phyloP scores from a whole-genome alignment of 2,329 filamentous ascomycete species.

The Colletotrichum sp. region DNA sequence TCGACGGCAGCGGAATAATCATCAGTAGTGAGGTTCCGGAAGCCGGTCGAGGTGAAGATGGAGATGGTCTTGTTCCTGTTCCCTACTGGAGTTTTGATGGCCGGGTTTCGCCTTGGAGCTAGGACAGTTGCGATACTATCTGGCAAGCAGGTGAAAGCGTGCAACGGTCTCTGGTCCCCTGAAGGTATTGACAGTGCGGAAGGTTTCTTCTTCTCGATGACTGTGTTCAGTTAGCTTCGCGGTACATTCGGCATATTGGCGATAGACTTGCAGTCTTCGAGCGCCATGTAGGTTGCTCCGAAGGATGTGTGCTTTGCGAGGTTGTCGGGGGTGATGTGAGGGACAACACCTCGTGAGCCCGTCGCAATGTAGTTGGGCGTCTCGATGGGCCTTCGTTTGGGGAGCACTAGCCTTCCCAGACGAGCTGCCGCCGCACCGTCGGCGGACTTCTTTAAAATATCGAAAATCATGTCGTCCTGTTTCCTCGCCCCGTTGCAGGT shows the following conservation, averaged over 20 bases:
- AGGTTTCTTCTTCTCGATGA: conserved; percentile 59
- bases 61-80: conserved; percentile 76
- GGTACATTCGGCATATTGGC: conserved; percentile 4
- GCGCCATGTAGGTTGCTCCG: conserved; percentile 75
- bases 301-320: conserved; percentile 69
- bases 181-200: conserved; percentile 45
- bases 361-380: conserved; percentile 85
- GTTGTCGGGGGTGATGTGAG: conserved; percentile 89
- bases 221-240: conserved; percentile 35
- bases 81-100: conserved; percentile 72
- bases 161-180: conserved; percentile 61
- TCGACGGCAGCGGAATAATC: conserved; percentile 72
- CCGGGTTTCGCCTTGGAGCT: conserved; percentile 77
- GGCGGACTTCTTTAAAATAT: conserved; percentile 47
- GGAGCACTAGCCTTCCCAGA: conserved; percentile 69
- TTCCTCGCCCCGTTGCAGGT: conserved; percentile 14
- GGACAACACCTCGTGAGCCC: conserved; percentile 83
- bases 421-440: conserved; percentile 57
- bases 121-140: conserved; percentile 71
- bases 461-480: conserved; percentile 44
- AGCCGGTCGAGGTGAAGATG: conserved; percentile 87
- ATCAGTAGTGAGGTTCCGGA: conserved; percentile 70
- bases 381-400: conserved; percentile 67
- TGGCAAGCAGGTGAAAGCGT: conserved; percentile 78
- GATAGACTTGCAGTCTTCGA: conserved; percentile 87